These are phyloP conservation scores for Fonsecaea monophora DNA, from an alignment of 2,329 filamentous ascomycete species.

Conservation along the genomic window DNA sequence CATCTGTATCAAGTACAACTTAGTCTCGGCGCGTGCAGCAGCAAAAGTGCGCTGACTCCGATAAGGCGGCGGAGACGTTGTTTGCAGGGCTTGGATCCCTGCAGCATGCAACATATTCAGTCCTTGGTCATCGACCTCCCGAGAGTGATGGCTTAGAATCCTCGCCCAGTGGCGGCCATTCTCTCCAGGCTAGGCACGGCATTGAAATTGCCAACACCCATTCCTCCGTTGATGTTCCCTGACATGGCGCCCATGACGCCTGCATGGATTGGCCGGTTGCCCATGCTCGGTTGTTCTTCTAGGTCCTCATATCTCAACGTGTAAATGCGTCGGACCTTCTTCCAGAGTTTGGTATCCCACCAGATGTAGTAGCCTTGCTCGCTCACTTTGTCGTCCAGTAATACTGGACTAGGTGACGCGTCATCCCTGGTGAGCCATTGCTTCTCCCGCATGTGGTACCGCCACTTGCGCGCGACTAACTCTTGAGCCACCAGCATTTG, in stretches of 20 bases:
- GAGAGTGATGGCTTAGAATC: constrained; percentile 25
- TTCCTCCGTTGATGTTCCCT: constrained; percentile 29
- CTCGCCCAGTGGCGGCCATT: constrained; percentile 37
- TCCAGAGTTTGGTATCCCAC: constrained; percentile 59
- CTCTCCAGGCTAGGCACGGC: constrained; percentile 39
- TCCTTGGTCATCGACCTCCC: neutral
- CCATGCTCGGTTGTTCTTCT: constrained; percentile 49
- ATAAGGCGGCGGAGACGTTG: neutral
- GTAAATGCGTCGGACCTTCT: constrained; percentile 59
- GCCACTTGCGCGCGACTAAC: constrained; percentile 61
- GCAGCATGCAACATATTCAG: neutral
- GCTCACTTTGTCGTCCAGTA: constrained; percentile 55
- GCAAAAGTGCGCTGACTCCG: neutral
- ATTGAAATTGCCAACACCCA: constrained; percentile 38
- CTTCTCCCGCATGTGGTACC: constrained; percentile 60
- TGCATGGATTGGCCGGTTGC: constrained; percentile 32
- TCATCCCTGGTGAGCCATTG: constrained; percentile 60
- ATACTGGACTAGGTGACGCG: constrained; percentile 52
- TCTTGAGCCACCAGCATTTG: constrained; percentile 71
- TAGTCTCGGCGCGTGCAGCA: neutral
- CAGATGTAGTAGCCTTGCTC: constrained; percentile 60
- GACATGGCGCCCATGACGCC: constrained; percentile 34
- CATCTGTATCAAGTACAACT: neutral
- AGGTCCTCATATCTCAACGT: constrained; percentile 58
- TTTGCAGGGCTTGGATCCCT: neutral